Evolutionary conservation across 768 basidiomycete genomes (phyloP).

Genomic region (Tylopilus sp.): DNA sequence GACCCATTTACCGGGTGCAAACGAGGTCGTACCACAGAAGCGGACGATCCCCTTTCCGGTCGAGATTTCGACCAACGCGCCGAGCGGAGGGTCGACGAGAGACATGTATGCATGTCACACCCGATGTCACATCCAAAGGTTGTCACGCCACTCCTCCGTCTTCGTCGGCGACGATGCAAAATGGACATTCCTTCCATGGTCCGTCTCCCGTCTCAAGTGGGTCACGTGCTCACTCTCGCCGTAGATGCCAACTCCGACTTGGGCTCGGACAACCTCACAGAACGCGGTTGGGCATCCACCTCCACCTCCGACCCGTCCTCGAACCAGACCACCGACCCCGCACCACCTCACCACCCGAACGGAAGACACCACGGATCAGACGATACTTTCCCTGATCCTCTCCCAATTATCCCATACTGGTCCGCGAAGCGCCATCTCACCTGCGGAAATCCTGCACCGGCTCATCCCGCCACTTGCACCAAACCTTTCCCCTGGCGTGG

Average conservation of each 20-base stretch:
- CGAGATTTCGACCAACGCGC: slow-evolving; percentile 74
- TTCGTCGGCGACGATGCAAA: slow-evolving; percentile 23
- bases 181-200: slow-evolving; percentile 28
- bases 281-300: slow-evolving; percentile 46
- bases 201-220: neutral
- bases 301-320: slow-evolving; percentile 51
- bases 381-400: slow-evolving; percentile 42
- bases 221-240: slow-evolving; percentile 3
- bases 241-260: slow-evolving; percentile 28
- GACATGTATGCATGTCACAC: slow-evolving; percentile 31
- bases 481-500: slow-evolving; percentile 79
- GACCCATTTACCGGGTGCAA: slow-evolving; percentile 90
- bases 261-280: slow-evolving; percentile 54
- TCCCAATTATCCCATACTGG: slow-evolving; percentile 78
- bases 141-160: neutral
- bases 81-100: slow-evolving; percentile 47
- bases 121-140: slow-evolving; percentile 1
- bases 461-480: slow-evolving; percentile 60
- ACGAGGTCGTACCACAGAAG: slow-evolving; percentile 80
- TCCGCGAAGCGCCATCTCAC: slow-evolving; percentile 88
- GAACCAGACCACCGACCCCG: slow-evolving; percentile 30
- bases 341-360: slow-evolving; percentile 33
- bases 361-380: slow-evolving; percentile 42
- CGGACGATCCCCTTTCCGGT: slow-evolving; percentile 83
- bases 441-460: slow-evolving; percentile 80